phyloP scores from a whole-genome alignment of 371 early-diverging fungal species.

The Lichtheimia corymbifera region DNA sequence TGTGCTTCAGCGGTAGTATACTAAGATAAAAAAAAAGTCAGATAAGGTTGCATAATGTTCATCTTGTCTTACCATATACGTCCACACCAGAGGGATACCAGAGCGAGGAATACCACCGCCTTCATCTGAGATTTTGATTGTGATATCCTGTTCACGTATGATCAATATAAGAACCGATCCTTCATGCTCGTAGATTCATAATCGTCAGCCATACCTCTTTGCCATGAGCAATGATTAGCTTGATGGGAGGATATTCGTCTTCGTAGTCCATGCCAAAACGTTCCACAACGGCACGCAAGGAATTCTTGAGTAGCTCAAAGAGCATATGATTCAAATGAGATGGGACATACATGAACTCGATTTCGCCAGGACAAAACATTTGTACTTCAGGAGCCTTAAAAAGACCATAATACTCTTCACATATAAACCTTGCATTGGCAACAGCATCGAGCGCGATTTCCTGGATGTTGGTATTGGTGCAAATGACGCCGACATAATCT shows the following conservation, averaged over 20 bases:
- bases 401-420: constrained; percentile 90
- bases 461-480: constrained; percentile 83
- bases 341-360: constrained; percentile 96
- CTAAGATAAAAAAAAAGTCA: not conserved
- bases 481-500: constrained; percentile 95
- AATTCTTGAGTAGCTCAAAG: constrained; percentile 97
- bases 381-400: constrained; percentile 83
- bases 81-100: constrained; percentile 92
- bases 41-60: not conserved
- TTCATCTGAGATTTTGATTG: constrained; percentile 95
- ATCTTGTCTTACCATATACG: constrained; percentile 75
- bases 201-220: constrained; percentile 80
- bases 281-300: constrained; percentile 94
- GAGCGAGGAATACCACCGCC: constrained; percentile 94
- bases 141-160: constrained; percentile 70
- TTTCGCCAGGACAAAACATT: constrained; percentile 79
- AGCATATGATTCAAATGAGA: constrained; percentile 95
- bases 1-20: constrained; percentile 22
- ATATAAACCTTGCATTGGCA: constrained; percentile 89
- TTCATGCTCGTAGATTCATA: not conserved
- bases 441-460: constrained; percentile 86
- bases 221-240: constrained; percentile 91
- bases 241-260: constrained; percentile 90
- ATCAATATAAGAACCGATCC: not conserved
- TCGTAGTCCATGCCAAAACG: constrained; percentile 80